Evolutionary conservation across 352 stramenopile species (phyloP).

Genomic region (Blastocystis sp.): DNA sequence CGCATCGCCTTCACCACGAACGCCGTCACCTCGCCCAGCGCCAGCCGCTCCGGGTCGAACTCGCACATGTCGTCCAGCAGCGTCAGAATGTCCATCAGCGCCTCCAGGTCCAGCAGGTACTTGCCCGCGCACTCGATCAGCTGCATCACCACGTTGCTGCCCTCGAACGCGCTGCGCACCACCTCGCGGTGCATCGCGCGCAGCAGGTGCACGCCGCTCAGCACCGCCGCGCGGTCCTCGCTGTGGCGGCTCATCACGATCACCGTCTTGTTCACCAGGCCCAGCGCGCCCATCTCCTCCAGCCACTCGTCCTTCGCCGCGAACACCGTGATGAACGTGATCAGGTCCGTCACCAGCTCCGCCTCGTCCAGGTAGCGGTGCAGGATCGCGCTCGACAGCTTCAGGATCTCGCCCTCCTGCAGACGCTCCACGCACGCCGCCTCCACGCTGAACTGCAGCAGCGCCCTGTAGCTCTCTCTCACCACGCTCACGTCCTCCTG

Average conservation of each 20-base stretch:
- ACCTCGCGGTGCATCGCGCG: slow-evolving; percentile 13
- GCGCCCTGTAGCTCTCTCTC: slow-evolving; percentile 1
- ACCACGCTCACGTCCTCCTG: slow-evolving; percentile 12
- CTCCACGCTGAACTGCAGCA: slow-evolving; percentile 21
- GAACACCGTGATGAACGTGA: slow-evolving; percentile 27
- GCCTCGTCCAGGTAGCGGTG: slow-evolving; percentile 37
- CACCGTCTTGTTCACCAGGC: slow-evolving; percentile 50
- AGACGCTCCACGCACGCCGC: slow-evolving; percentile 11
- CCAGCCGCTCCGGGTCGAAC: slow-evolving; percentile 40
- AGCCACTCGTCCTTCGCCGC: slow-evolving; percentile 32
- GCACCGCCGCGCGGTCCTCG: slow-evolving; percentile 42
- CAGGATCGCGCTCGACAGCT: slow-evolving; percentile 9
- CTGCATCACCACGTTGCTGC: slow-evolving; percentile 46
- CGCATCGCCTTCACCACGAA: slow-evolving; percentile 68
- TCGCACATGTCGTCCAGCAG: slow-evolving; percentile 67
- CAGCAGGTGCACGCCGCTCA: slow-evolving; percentile 51
- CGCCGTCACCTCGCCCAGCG: slow-evolving; percentile 42
- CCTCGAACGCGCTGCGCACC: slow-evolving; percentile 22
- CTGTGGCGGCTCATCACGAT: slow-evolving; percentile 49
- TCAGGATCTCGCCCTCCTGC: slow-evolving; percentile 35
- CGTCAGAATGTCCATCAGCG: slow-evolving; percentile 49
- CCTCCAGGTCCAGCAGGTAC: slow-evolving; percentile 55
- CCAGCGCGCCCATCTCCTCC: slow-evolving; percentile 37
- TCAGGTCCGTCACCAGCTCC: slow-evolving; percentile 49
- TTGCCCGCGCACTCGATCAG: slow-evolving; percentile 64